These are phyloP conservation scores for Castanopsis chinensis DNA, from an alignment of 306 rosid genomes.

Conservation along the genomic window DNA sequence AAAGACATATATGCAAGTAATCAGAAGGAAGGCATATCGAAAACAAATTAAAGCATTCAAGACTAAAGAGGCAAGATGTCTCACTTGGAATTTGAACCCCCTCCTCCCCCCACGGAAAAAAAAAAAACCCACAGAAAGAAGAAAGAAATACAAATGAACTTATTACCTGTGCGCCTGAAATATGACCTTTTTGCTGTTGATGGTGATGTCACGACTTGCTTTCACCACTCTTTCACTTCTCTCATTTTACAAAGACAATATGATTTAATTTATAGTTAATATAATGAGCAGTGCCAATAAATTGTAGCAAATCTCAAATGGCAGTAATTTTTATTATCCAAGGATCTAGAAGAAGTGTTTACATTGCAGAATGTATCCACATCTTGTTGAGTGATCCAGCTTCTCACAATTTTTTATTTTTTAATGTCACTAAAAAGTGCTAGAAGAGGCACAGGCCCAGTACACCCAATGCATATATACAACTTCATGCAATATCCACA, in stretches of 20 bases:
- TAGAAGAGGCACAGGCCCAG: too few species aligned
- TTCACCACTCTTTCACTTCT: slow-evolving; percentile 89
- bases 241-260: slow-evolving; percentile 51
- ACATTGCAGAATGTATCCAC: neutral
- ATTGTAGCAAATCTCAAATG: neutral
- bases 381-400: neutral
- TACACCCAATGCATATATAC: too few species aligned
- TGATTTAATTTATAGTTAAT: neutral
- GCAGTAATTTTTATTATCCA: neutral
- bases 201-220: slow-evolving; percentile 87
- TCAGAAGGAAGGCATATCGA: neutral
- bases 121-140: neutral
- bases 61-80: neutral
- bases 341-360: neutral
- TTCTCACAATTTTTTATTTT: neutral
- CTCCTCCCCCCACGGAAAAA: neutral
- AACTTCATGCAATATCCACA: too few species aligned
- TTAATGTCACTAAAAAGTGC: too few species aligned
- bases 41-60: too few species aligned
- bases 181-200: slow-evolving; percentile 93
- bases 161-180: slow-evolving; percentile 92
- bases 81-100: too few species aligned
- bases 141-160: neutral
- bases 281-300: neutral
- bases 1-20: slow-evolving; percentile 1